Evolutionary conservation across 805 yeast genomes (phyloP).

Genomic region (Pichia phayaonensis): DNA sequence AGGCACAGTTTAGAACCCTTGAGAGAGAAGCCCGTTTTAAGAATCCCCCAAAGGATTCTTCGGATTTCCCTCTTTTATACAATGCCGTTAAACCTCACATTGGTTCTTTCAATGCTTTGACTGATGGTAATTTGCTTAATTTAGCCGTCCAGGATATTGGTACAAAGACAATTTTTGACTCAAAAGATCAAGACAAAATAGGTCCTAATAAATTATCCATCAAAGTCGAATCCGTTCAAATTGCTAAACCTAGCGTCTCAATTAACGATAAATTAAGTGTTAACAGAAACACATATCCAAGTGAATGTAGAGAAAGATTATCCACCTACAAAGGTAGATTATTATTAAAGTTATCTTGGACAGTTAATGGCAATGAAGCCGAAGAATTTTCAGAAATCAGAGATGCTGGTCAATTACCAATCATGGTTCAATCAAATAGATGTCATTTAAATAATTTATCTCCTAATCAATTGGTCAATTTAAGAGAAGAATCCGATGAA

Average conservation of each 20-base stretch:
- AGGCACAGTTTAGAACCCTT: constrained; percentile 68
- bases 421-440: constrained; percentile 85
- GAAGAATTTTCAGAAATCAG: constrained; percentile 74
- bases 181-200: constrained; percentile 53
- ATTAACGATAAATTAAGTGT: constrained; percentile 63
- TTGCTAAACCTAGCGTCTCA: constrained; percentile 76
- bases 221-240: constrained; percentile 83
- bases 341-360: constrained; percentile 73
- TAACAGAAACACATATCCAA: constrained; percentile 74
- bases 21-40: constrained; percentile 81
- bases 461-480: constrained; percentile 70
- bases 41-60: constrained; percentile 82
- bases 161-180: constrained; percentile 74
- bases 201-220: constrained; percentile 75
- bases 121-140: constrained; percentile 79
- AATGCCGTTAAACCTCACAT: constrained; percentile 94
- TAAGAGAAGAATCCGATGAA: constrained; percentile 89
- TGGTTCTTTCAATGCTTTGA: constrained; percentile 91
- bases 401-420: constrained; percentile 86
- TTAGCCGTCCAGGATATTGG: constrained; percentile 88
- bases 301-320: constrained; percentile 88
- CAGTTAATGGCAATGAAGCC: constrained; percentile 64
- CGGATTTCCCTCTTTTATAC: constrained; percentile 71
- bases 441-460: constrained; percentile 83
- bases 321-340: constrained; percentile 72